These are phyloP conservation scores for Boechera stricta DNA, from an alignment of 345 rosid species.

Conservation along the genomic window DNA sequence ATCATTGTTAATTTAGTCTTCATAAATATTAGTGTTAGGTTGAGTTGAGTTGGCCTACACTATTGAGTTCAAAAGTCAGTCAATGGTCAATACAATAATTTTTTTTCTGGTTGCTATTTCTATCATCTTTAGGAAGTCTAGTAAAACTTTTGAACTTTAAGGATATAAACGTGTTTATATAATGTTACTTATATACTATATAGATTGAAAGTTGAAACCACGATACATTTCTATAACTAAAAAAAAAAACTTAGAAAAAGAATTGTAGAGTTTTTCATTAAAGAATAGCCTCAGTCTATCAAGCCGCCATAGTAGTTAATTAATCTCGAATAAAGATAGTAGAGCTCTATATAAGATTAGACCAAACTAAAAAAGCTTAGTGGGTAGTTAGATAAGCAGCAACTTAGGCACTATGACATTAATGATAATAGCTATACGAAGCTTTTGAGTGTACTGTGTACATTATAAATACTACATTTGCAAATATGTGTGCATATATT, in stretches of 20 bases:
- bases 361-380: conserved; percentile 26
- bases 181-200: conserved; percentile 17
- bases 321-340: background rate
- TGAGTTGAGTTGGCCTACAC: conserved; percentile 45
- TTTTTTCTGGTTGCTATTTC: conserved; percentile 27
- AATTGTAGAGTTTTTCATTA: conserved; percentile 26
- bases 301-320: conserved; percentile 38
- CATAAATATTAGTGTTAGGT: conserved; percentile 31
- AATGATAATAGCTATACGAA: conserved; percentile 16
- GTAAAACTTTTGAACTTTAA: conserved; percentile 12
- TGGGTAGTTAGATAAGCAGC: conserved; percentile 44
- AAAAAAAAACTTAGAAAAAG: background rate
- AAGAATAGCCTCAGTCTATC: conserved; percentile 24
- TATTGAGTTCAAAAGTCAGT: conserved; percentile 31
- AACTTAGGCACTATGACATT: conserved; percentile 34
- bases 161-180: conserved; percentile 22
- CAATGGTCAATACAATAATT: conserved; percentile 29
- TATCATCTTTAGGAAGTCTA: conserved; percentile 32
- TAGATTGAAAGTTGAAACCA: conserved; percentile 14
- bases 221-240: conserved; percentile 1
- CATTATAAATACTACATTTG: background rate
- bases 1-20: conserved; percentile 21
- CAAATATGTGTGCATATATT: background rate
- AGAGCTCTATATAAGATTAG: conserved; percentile 27
- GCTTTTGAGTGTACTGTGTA: conserved; percentile 3